Evolutionary conservation across 1,284 basidiomycete species (phyloP).

Genomic region (Pyrrhoderma lamaoense): DNA sequence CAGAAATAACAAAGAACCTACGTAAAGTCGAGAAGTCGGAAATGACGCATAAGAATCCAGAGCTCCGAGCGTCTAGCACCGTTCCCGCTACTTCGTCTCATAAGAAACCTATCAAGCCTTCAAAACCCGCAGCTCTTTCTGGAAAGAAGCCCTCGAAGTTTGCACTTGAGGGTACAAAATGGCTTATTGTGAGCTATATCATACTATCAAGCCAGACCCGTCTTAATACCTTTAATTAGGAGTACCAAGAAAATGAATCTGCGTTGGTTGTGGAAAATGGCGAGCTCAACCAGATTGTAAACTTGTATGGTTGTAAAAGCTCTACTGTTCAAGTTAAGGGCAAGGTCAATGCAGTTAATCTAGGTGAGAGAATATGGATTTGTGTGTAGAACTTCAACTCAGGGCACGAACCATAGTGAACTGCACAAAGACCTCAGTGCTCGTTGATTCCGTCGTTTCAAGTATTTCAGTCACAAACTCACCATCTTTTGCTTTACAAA

Average conservation of each 20-base stretch:
- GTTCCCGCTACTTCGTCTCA: conserved; percentile 47
- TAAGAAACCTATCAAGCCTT: conserved; percentile 68
- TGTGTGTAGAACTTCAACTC: not conserved
- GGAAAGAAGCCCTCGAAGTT: conserved; percentile 94
- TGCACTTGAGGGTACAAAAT: conserved; percentile 88
- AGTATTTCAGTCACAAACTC: conserved; percentile 84
- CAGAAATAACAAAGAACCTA: conserved; percentile 82
- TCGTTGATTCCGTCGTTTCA: conserved; percentile 90
- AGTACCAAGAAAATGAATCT: conserved; percentile 86
- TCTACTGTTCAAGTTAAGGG: conserved; percentile 84
- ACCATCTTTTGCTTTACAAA: conserved; percentile 89
- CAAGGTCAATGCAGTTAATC: conserved; percentile 91
- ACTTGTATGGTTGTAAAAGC: conserved; percentile 89
- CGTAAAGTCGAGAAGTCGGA: conserved; percentile 93
- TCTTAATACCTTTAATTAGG: conserved; percentile 40
- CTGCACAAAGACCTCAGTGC: conserved; percentile 83
- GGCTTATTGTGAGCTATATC: conserved; percentile 69
- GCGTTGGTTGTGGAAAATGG: conserved; percentile 71
- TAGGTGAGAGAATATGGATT: conserved; percentile 52
- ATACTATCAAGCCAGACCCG: conserved; percentile 1
- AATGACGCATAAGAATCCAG: conserved; percentile 99
- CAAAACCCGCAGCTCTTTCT: conserved; percentile 72
- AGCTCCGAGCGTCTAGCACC: conserved; percentile 58
- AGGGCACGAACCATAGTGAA: conserved; percentile 49
- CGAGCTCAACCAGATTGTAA: conserved; percentile 81